Conservation (phyloP, 257 asterid species). For the Ballota nigra region DNA sequence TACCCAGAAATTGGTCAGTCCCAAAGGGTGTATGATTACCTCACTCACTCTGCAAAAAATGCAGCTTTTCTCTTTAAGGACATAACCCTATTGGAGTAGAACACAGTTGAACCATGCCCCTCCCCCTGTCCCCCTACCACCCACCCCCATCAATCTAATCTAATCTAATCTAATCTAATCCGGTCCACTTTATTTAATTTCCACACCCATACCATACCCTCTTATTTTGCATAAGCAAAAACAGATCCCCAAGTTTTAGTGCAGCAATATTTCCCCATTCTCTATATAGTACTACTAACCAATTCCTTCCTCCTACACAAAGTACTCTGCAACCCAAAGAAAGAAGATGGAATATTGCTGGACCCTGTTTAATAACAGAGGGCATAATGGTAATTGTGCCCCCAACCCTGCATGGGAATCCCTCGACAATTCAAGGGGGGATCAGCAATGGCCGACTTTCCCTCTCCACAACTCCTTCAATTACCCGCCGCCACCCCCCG, state of each 20-base stretch:
- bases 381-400: constrained; percentile 22
- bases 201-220: not conserved
- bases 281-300: not conserved
- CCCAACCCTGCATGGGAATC: constrained; percentile 40
- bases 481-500: not conserved
- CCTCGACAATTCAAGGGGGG: not conserved
- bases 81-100: constrained; percentile 32
- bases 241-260: constrained; percentile 3
- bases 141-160: not conserved
- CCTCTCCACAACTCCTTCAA: not conserved
- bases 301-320: not conserved
- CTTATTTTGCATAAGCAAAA: constrained; percentile 19
- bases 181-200: not conserved
- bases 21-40: not conserved
- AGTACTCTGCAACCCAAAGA: too few species aligned
- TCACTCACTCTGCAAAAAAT: constrained; percentile 19
- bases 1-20: too few species aligned
- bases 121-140: not conserved
- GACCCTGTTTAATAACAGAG: constrained; percentile 35
- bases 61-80: constrained; percentile 32
- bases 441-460: too few species aligned
- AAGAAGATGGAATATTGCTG: constrained; percentile 44
- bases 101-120: constrained; percentile 31
- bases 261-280: constrained; percentile 18
- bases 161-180: too few species aligned